Percentiles rank a stretch among this genome's conserved stretches.
Conservation (phyloP, 2,329 filamentous ascomycete species). For the Fonsecaea nubica region DNA sequence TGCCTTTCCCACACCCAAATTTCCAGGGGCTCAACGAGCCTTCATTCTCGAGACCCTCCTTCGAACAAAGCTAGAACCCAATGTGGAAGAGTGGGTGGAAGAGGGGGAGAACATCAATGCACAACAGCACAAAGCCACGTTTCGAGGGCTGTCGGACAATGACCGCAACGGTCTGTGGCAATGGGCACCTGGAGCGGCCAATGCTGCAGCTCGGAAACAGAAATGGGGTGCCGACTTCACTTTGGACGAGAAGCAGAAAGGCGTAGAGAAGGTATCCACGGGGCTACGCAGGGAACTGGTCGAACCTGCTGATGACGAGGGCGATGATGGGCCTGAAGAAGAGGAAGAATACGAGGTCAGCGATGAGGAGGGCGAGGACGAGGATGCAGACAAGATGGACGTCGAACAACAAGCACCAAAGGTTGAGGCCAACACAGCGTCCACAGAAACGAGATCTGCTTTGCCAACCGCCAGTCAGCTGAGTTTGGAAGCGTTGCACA, state of each 20-base stretch:
- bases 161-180: slow-evolving; percentile 68
- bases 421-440: slow-evolving; percentile 43
- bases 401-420: slow-evolving; percentile 44
- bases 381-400: slow-evolving; percentile 48
- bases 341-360: slow-evolving; percentile 59
- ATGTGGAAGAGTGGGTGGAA: slow-evolving; percentile 75
- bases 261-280: slow-evolving; percentile 73
- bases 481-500: slow-evolving; percentile 56
- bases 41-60: slow-evolving; percentile 71
- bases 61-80: slow-evolving; percentile 82
- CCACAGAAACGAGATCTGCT: slow-evolving; percentile 46
- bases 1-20: slow-evolving; percentile 77
- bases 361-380: slow-evolving; percentile 57
- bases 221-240: slow-evolving; percentile 73
- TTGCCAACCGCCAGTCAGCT: slow-evolving; percentile 44
- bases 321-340: slow-evolving; percentile 60
- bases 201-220: slow-evolving; percentile 52
- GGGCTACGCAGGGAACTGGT: slow-evolving; percentile 67
- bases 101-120: slow-evolving; percentile 62
- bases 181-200: slow-evolving; percentile 59
- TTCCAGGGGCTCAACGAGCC: slow-evolving; percentile 72
- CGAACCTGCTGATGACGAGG: slow-evolving; percentile 57
- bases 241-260: slow-evolving; percentile 69
- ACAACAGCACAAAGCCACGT: slow-evolving; percentile 29
- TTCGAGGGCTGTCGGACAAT: slow-evolving; percentile 48